Evolutionary conservation across 208 protist genomes (phyloP).

Genomic region (Acanthamoeba divionensis): DNA sequence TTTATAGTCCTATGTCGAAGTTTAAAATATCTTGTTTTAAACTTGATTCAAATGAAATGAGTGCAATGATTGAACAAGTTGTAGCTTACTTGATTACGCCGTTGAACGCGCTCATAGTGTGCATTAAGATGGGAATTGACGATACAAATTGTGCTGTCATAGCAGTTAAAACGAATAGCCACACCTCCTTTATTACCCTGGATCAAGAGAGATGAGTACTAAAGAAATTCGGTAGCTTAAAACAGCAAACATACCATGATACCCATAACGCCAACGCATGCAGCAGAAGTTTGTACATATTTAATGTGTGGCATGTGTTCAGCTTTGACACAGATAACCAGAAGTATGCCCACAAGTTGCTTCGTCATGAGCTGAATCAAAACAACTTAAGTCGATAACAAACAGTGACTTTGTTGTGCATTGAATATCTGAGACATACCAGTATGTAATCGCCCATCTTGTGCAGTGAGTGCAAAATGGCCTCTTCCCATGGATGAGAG

Average conservation of each 20-base stretch:
- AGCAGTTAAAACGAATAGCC: slow-evolving; percentile 66
- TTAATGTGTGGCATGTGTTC: slow-evolving; percentile 52
- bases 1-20: slow-evolving; percentile 54
- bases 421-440: neutral
- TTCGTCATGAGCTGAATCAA: slow-evolving; percentile 49
- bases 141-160: slow-evolving; percentile 70
- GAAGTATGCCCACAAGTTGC: slow-evolving; percentile 72
- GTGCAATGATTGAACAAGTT: too few relatives aligned
- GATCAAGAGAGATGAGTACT: neutral
- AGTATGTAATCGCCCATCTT: slow-evolving; percentile 56
- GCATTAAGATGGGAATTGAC: slow-evolving; percentile 76
- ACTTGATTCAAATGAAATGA: neutral
- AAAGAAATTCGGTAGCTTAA: neutral
- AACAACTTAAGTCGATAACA: neutral
- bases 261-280: slow-evolving; percentile 70
- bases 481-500: slow-evolving; percentile 60
- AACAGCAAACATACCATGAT: slow-evolving; percentile 67
- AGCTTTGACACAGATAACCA: slow-evolving; percentile 66
- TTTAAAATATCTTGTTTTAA: neutral
- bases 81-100: slow-evolving; percentile 71
- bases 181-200: slow-evolving; percentile 57
- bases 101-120: slow-evolving; percentile 56
- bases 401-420: neutral
- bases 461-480: slow-evolving; percentile 49
- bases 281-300: slow-evolving; percentile 53